Conservation (phyloP, 495 filamentous ascomycete genomes). For the Daldinia caldariorum region DNA sequence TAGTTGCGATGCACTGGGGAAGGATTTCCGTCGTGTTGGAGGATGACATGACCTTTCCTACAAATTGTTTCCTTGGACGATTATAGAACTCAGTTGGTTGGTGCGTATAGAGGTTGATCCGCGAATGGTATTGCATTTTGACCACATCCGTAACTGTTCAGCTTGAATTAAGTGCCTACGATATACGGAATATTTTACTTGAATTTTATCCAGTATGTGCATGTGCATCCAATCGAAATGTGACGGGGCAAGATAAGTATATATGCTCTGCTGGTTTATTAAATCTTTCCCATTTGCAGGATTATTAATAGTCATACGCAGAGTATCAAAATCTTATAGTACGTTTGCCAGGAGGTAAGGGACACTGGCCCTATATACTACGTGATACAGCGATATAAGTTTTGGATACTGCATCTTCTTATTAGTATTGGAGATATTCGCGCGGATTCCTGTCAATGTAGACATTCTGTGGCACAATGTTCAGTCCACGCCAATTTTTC, state of each 20-base stretch:
- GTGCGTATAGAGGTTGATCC: slow-evolving; percentile 32
- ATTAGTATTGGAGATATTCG: slow-evolving; percentile 27
- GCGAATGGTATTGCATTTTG: slow-evolving; percentile 14
- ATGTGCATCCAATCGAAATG: not conserved
- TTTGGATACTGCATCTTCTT: slow-evolving; percentile 9
- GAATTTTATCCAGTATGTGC: not conserved
- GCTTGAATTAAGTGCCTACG: not conserved
- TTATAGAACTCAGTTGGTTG: slow-evolving; percentile 35
- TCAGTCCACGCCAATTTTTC: slow-evolving; percentile 38
- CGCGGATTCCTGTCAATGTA: not conserved
- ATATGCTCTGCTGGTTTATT: not conserved
- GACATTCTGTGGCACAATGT: slow-evolving; percentile 1
- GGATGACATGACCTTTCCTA: slow-evolving; percentile 14
- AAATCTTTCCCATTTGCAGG: not conserved
- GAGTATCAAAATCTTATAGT: not conserved
- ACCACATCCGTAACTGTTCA: not conserved
- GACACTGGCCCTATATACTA: not conserved
- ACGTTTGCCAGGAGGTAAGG: not conserved
- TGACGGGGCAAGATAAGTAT: not conserved
- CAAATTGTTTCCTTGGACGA: slow-evolving; percentile 36
- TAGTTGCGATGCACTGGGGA: slow-evolving; percentile 23
- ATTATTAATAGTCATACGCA: not conserved
- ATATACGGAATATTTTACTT: not conserved
- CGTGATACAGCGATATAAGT: not conserved
- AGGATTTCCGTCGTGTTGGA: slow-evolving; percentile 21